Conservation (phyloP, 2,329 filamentous ascomycete genomes). For the Aspergillus tanneri region DNA sequence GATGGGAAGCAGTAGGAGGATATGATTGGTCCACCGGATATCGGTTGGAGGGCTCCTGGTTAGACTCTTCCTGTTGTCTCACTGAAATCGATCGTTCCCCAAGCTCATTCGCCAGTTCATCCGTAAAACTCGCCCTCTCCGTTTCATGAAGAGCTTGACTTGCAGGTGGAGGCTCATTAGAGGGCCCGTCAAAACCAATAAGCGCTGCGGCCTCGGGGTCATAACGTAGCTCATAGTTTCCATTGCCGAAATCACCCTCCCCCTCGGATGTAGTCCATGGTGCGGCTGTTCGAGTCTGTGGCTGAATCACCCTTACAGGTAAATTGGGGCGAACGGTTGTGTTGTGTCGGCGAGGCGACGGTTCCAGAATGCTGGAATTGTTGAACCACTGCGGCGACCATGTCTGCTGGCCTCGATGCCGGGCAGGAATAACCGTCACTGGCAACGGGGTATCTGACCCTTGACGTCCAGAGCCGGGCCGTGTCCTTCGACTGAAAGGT, state of each 20-base stretch:
- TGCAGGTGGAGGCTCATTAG: slow-evolving; percentile 4
- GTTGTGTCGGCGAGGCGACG: slow-evolving; percentile 14
- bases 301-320: slow-evolving; percentile 60
- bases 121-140: background rate
- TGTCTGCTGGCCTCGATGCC: slow-evolving; percentile 53
- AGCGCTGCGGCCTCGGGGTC: slow-evolving; percentile 41
- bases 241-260: slow-evolving; percentile 22
- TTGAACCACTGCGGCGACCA: slow-evolving; percentile 51
- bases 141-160: background rate
- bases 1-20: background rate
- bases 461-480: slow-evolving; percentile 38
- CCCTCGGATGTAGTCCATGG: slow-evolving; percentile 53
- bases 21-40: background rate
- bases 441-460: slow-evolving; percentile 48
- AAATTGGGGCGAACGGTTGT: slow-evolving; percentile 20
- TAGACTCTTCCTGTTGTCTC: background rate
- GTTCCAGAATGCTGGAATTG: slow-evolving; percentile 25
- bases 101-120: background rate
- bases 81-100: background rate
- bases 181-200: slow-evolving; percentile 28
- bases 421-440: slow-evolving; percentile 62
- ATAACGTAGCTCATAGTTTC: slow-evolving; percentile 36
- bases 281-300: slow-evolving; percentile 54
- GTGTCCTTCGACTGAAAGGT: slow-evolving; percentile 49
- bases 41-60: background rate